Evolutionary conservation across 2,329 filamentous ascomycete species (phyloP).

Genomic region (Monosporascus sp.): DNA sequence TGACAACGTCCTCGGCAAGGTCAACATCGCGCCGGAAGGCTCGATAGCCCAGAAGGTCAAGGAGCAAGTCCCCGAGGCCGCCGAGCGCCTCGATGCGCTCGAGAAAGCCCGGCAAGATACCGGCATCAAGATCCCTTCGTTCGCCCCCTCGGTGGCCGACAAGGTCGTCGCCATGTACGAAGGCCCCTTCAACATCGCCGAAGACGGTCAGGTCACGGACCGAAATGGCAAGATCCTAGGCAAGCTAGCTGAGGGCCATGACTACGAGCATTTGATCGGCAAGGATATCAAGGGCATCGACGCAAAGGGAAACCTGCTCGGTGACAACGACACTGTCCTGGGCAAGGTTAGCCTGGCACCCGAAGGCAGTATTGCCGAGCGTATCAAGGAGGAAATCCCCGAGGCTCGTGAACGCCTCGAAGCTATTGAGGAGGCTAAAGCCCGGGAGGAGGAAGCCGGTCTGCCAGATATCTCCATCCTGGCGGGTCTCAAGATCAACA

Average conservation of each 20-base stretch:
- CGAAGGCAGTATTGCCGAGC: conserved; percentile 34
- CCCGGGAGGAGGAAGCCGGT: conserved; percentile 8
- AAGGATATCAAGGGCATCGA: conserved; percentile 65
- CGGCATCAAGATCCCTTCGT: conserved; percentile 24
- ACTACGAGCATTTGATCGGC: conserved; percentile 33
- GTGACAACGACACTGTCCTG: conserved; percentile 59
- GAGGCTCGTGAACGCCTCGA: conserved; percentile 26
- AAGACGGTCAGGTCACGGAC: conserved; percentile 43
- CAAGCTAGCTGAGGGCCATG: conserved; percentile 25
- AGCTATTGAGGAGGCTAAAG: conserved; percentile 20
- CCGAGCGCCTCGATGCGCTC: conserved; percentile 36
- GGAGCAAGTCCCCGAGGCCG: conserved; percentile 24
- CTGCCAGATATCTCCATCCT: conserved; percentile 28
- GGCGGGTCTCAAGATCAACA: conserved; percentile 37
- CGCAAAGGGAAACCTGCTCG: conserved; percentile 60
- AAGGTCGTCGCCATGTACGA: conserved; percentile 29
- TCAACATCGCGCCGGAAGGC: conserved; percentile 45
- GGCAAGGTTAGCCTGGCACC: conserved; percentile 52
- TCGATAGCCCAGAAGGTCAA: conserved; percentile 28
- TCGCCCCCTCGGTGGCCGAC: conserved; percentile 25
- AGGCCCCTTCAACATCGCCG: conserved; percentile 35
- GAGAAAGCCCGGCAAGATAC: conserved; percentile 19
- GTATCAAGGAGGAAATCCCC: conserved; percentile 26
- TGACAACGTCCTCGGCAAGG: conserved; percentile 58
- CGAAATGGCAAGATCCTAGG: conserved; percentile 36